These are phyloP conservation scores for Annulohypoxylon nitens DNA, from an alignment of 495 filamentous ascomycete species.

Conservation along the genomic window DNA sequence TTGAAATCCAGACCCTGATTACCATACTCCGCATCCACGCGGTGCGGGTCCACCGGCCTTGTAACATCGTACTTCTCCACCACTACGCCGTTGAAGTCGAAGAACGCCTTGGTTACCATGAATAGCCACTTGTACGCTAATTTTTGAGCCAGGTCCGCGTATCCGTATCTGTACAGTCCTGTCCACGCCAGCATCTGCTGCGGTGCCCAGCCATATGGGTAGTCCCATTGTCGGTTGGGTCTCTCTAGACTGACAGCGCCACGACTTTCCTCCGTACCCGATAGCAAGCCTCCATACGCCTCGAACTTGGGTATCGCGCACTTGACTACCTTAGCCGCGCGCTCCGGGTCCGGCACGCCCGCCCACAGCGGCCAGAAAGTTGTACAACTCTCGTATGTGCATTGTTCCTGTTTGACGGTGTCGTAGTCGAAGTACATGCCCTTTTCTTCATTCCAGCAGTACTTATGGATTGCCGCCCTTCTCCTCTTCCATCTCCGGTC, in stretches of 20 bases:
- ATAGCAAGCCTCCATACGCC: slow-evolving; percentile 86
- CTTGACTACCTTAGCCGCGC: slow-evolving; percentile 81
- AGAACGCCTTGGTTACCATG: slow-evolving; percentile 97
- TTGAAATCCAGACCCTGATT: slow-evolving; percentile 96
- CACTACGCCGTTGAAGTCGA: slow-evolving; percentile 96
- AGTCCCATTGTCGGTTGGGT: slow-evolving; percentile 98
- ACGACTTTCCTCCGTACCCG: slow-evolving; percentile 87
- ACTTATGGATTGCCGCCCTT: slow-evolving; percentile 85
- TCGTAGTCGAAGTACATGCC: slow-evolving; percentile 99
- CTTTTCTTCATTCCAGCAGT: slow-evolving; percentile 88
- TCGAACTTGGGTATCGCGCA: slow-evolving; percentile 88
- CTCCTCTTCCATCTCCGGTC: slow-evolving; percentile 85
- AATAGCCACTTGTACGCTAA: slow-evolving; percentile 95
- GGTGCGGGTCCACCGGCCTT: slow-evolving; percentile 85
- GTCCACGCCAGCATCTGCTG: slow-evolving; percentile 99
- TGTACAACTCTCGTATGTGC: slow-evolving; percentile 85
- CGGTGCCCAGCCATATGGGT: slow-evolving; percentile 96
- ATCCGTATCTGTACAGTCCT: slow-evolving; percentile 89
- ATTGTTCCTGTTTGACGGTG: slow-evolving; percentile 81
- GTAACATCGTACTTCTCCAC: slow-evolving; percentile 99
- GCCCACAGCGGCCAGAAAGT: slow-evolving; percentile 99
- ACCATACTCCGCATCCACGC: slow-evolving; percentile 95
- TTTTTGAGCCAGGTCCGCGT: slow-evolving; percentile 86
- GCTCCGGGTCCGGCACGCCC: slow-evolving; percentile 80
- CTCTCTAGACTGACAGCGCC: slow-evolving; percentile 82